These are phyloP conservation scores for Malassezia equina DNA, from an alignment of 1,284 basidiomycete species.

Conservation along the genomic window DNA sequence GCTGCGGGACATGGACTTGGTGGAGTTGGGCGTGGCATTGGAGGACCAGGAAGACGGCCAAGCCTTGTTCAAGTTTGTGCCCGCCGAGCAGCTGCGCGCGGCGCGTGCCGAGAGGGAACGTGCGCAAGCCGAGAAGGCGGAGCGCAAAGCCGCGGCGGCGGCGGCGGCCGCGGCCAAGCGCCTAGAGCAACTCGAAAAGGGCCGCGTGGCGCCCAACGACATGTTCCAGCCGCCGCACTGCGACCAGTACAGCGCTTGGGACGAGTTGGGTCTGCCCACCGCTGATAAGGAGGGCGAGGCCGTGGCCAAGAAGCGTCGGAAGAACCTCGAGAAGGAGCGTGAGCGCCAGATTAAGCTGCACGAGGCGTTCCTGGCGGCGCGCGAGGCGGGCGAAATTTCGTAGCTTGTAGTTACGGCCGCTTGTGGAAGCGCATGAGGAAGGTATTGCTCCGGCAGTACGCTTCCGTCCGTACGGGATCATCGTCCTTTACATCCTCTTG, in stretches of 20 bases:
- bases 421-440: constrained; percentile 17
- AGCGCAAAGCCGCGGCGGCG: constrained; percentile 65
- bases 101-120: constrained; percentile 83
- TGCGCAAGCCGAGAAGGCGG: constrained; percentile 63
- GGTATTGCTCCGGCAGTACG: constrained; percentile 36
- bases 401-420: background rate
- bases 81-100: constrained; percentile 69
- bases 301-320: constrained; percentile 68
- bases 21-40: constrained; percentile 83
- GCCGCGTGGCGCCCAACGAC: constrained; percentile 62
- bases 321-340: constrained; percentile 72
- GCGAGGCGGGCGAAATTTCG: constrained; percentile 28
- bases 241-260: constrained; percentile 54
- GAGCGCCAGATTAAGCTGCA: constrained; percentile 55
- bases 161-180: constrained; percentile 65
- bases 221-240: constrained; percentile 60
- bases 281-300: constrained; percentile 74
- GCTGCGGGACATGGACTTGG: constrained; percentile 77
- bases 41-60: constrained; percentile 82
- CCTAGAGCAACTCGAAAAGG: constrained; percentile 72
- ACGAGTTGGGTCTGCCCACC: constrained; percentile 71
- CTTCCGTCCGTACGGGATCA: constrained; percentile 18
- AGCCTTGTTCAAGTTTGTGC: constrained; percentile 75
- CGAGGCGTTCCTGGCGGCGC: constrained; percentile 35
- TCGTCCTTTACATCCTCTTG: constrained; percentile 58